A percentile compares a stretch with the other conserved stretches of the same genome.
Evolutionary conservation across 331 rosid species (phyloP).

Genomic region (Malus hybrid): DNA sequence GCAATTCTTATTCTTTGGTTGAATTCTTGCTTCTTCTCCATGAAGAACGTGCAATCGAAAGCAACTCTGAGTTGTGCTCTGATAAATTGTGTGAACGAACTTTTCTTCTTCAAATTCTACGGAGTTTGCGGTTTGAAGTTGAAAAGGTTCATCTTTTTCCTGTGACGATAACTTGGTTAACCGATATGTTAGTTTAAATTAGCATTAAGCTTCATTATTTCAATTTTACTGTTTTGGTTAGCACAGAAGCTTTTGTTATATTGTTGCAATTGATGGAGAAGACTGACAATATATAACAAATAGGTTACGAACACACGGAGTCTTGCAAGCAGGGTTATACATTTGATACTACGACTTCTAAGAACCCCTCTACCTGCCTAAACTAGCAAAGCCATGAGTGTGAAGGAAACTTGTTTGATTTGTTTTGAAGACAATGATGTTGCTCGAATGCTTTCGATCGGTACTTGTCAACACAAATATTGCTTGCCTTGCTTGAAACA

Average conservation of each 20-base stretch:
- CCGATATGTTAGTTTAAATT: slow-evolving; percentile 31
- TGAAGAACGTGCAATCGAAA: too few relatives aligned
- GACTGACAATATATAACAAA: not conserved
- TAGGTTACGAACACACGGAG: slow-evolving; percentile 20
- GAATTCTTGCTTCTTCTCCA: too few relatives aligned
- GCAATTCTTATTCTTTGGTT: too few relatives aligned
- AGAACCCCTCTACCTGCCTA: slow-evolving; percentile 18
- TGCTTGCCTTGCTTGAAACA: slow-evolving; percentile 67
- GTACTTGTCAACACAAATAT: slow-evolving; percentile 57
- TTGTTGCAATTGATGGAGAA: not conserved
- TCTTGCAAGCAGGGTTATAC: slow-evolving; percentile 10
- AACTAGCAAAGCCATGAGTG: slow-evolving; percentile 24
- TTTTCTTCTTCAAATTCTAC: not conserved
- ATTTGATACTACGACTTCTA: slow-evolving; percentile 33
- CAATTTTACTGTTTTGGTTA: too few relatives aligned
- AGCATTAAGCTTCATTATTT: not conserved
- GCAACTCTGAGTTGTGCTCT: too few relatives aligned
- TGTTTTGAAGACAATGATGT: slow-evolving; percentile 49
- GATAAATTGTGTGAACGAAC: too few relatives aligned
- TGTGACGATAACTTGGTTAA: slow-evolving; percentile 32
- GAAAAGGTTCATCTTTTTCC: slow-evolving; percentile 17
- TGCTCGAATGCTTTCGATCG: slow-evolving; percentile 43
- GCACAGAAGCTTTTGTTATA: not conserved
- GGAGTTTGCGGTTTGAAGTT: slow-evolving; percentile 47
- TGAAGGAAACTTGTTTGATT: slow-evolving; percentile 54